Base-by-base conservation (phyloP, 208 protist species). In the Trypanosoma cruzi region DNA sequence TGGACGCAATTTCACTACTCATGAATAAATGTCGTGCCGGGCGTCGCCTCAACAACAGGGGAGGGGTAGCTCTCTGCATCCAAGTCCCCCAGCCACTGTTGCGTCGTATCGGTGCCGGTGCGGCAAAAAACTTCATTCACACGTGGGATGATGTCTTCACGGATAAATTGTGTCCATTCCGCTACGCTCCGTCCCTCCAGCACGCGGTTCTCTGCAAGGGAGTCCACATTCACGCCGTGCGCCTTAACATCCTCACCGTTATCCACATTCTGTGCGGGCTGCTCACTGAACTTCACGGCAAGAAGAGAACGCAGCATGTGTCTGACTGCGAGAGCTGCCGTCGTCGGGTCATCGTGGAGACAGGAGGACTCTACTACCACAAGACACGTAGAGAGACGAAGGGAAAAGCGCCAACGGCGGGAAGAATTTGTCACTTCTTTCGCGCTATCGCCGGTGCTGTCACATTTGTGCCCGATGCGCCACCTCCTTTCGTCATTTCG, bases 141-240 rank as follows among this genome's bases (percentile, higher is more conserved):
- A 20, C n/a, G 46, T 46, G 71, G 74, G 22, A 77, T 78, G 46
- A 59, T 55, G 40, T 61, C 52, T 61, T 60, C 54, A 63, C 71
- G 59, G 34, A 82, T 66, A 24, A 78, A n/a, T 28, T 66, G 44
- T 46, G 61, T 76, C 72, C 76, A 68, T 28, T 46, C 50, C 22
- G 46, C 73, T 44, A 82, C 58, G 55, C 58, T 73, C 28, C 36
- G 69, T 37, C 26, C 59, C 49, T 66, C 49, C 44, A 73, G 49
- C 63, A 63, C 71, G 1, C 36, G 34, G 29, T 20, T 7, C 4
- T 55, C 10, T 31, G 68, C 66, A 20, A 42, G 32, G 16, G 57
- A 60, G 36, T 46, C 60, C n/a, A 56, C 44, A 1, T 55, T 18
- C 36, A 0, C 48, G 2, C 34, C 18, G 22, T 59, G 29, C 32